These are phyloP conservation scores for Neurospora sp. DNA, from an alignment of 2,329 filamentous ascomycete genomes.

Conservation along the genomic window DNA sequence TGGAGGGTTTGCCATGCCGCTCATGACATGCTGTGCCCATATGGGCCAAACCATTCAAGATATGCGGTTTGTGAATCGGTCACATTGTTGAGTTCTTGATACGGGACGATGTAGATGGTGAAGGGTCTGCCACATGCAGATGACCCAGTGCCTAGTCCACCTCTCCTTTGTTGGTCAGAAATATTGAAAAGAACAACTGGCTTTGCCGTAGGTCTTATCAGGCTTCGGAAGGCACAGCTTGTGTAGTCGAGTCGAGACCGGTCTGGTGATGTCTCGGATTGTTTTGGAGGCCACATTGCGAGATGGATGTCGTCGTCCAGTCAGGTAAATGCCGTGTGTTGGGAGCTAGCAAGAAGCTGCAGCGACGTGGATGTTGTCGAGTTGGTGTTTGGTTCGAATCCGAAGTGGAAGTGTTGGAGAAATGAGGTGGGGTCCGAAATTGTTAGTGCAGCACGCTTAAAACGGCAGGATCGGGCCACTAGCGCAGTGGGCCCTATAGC, in stretches of 20 bases:
- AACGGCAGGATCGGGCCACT: background rate
- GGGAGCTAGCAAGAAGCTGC: background rate
- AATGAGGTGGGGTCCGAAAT: background rate
- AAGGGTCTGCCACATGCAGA: background rate
- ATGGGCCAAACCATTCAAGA: background rate
- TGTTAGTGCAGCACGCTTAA: background rate
- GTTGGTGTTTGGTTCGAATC: background rate
- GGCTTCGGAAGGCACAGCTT: background rate
- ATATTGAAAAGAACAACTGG: background rate
- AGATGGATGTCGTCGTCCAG: background rate
- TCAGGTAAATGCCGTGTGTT: background rate
- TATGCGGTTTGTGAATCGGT: background rate
- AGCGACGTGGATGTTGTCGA: background rate
- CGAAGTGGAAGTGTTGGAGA: background rate
- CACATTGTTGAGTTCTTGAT: background rate
- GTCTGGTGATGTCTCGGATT: background rate
- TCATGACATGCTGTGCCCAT: background rate
- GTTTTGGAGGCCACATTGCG: background rate
- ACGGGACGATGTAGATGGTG: background rate
- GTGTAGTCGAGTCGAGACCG: background rate
- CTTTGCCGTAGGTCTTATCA: background rate
- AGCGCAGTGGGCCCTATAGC: background rate
- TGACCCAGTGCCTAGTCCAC: background rate
- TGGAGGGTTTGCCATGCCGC: background rate
- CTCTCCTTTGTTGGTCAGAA: background rate